Base-by-base conservation (phyloP, 495 filamentous ascomycete species). In the Aspergillus baeticus region DNA sequence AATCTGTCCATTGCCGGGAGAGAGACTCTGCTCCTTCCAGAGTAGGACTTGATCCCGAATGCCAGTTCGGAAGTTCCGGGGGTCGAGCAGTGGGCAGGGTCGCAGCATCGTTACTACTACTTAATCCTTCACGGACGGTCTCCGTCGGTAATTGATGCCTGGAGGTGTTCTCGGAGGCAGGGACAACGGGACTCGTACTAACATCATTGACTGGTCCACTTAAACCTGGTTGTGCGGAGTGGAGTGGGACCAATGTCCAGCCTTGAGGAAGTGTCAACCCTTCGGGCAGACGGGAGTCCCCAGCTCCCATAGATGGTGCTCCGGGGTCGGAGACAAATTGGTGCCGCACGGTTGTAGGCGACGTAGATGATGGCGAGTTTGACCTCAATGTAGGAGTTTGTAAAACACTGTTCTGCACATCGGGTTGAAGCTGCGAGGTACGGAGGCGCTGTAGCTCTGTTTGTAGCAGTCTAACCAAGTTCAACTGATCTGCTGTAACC, bases 211-310 rank as follows among this genome's bases (percentile, higher is more conserved):
- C 14, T 2, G 48, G 14, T 14, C 43, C 52, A 38, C 35, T 62
- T 5, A 48, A 18, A 6, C 59, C 49, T 13, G 44, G 57, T 10
- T 57, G 76, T 15, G 83, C 51, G 14, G 86, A 76, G 36, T 87
- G 80, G 10, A 91, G 76, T 49, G 88, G 88, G 31, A 88, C 71
- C 23, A 95, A 66, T 20, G 83, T 85, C 90, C 90, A 95, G 6
- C 90, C 90, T 37, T 80, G 75, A 2, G 90, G 90, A 26, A 95
- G 81, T 11, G 71, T 81, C 13, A 93, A 74, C 8, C 90, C 89
- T 36, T 85, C 81, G 3, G 90, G 90, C 17, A 93, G 73, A 38
- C 87, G 83, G 20, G 82, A 65, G 63, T 89, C 86, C 17, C 86
- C 88, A 13, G 87, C 70, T 20, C 79, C 76, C 52, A 91, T 77